Percentiles rank a stretch among this genome's conserved stretches.
Conservation (phyloP, 768 basidiomycete species). For the Lyophyllum shimeji region DNA sequence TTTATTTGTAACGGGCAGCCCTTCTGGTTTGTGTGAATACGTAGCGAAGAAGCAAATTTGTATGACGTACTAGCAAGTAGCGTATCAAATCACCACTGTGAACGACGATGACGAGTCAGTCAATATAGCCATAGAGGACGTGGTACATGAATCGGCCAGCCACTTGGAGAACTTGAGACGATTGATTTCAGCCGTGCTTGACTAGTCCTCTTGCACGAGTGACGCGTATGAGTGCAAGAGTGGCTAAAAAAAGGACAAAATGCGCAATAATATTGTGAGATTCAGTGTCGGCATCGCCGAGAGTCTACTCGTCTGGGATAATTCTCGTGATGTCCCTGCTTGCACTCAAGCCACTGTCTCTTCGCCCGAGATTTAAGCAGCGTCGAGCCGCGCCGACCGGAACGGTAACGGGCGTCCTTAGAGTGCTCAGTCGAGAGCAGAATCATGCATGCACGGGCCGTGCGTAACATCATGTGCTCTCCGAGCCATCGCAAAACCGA, state of each 20-base stretch:
- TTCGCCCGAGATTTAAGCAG: slow-evolving; percentile 12
- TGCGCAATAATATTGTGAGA: slow-evolving; percentile 6
- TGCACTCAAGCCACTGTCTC: background rate
- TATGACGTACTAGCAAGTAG: background rate
- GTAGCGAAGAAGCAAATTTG: background rate
- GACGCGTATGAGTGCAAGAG: slow-evolving; percentile 1
- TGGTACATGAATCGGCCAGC: slow-evolving; percentile 42
- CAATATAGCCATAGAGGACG: background rate
- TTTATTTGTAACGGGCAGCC: background rate
- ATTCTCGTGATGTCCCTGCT: slow-evolving; percentile 11
- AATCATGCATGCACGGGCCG: background rate
- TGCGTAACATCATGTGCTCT: background rate
- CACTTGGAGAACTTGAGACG: slow-evolving; percentile 46
- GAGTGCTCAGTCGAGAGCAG: background rate
- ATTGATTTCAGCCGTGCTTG: too few relatives aligned
- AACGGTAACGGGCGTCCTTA: background rate
- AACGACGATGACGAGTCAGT: background rate
- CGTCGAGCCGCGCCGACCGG: background rate
- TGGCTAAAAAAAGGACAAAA: background rate
- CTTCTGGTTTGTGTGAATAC: background rate
- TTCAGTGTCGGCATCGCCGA: background rate
- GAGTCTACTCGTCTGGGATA: background rate
- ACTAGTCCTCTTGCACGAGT: slow-evolving; percentile 27
- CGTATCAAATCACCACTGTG: slow-evolving; percentile 1
- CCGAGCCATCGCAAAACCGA: background rate